Percentiles rank a stretch among this genome's conserved stretches.
phyloP scores from a whole-genome alignment of 176 grass and related monocot genomes.

The Ampelocalamus luodianensis region DNA sequence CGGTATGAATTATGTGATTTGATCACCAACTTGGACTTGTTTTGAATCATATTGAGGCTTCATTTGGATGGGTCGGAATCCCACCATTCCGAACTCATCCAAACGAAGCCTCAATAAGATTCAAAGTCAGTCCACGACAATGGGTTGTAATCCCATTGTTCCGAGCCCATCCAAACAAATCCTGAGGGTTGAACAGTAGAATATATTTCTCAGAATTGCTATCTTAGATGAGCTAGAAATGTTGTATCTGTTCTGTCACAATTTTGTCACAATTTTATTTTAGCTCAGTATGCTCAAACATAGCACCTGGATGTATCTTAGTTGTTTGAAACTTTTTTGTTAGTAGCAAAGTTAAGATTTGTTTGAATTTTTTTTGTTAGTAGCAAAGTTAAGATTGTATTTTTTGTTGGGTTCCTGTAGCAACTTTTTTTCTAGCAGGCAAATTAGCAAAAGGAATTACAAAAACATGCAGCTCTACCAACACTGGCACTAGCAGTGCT shows the following conservation, averaged over 20 bases:
- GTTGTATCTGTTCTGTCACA: not conserved
- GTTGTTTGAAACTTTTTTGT: not conserved
- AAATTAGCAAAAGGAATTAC: conserved; percentile 2
- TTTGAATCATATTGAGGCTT: not conserved
- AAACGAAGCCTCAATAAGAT: not conserved
- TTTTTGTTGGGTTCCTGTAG: not conserved
- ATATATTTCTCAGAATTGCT: not conserved
- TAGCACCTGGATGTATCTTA: not conserved
- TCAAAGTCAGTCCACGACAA: not conserved
- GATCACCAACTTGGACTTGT: not conserved
- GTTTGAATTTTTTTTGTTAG: not conserved
- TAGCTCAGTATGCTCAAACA: not conserved
- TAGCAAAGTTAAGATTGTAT: not conserved
- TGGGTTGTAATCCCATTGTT: not conserved
- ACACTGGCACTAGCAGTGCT: conserved; percentile 27
- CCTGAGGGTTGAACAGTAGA: not conserved
- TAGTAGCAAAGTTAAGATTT: not conserved
- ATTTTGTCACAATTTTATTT: not conserved
- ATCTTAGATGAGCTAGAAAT: not conserved
- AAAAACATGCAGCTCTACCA: not conserved
- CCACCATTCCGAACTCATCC: not conserved
- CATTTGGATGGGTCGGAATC: not conserved
- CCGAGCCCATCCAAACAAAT: not conserved
- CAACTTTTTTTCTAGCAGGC: conserved; percentile 5
- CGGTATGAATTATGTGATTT: not conserved